Evolutionary conservation across 2,329 filamentous ascomycete species (phyloP).

Genomic region (Fusarium concolor): DNA sequence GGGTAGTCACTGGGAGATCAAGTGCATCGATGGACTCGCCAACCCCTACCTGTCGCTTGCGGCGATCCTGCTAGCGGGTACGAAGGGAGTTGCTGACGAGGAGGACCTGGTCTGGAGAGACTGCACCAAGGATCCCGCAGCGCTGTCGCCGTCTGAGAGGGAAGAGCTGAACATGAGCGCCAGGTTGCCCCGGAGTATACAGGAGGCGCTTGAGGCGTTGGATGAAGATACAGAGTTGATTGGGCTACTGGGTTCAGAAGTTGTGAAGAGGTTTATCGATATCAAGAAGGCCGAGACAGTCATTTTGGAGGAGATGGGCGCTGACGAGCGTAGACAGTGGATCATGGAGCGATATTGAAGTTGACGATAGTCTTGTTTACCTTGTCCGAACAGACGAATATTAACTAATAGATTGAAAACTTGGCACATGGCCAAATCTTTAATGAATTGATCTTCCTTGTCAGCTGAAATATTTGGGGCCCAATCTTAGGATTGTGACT

Average conservation of each 20-base stretch:
- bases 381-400: background rate
- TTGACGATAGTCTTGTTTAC: background rate
- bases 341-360: constrained; percentile 71
- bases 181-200: constrained; percentile 66
- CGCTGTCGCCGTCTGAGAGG: constrained; percentile 60
- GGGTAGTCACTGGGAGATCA: constrained; percentile 80
- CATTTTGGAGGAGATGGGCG: constrained; percentile 56
- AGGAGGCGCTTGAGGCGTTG: constrained; percentile 66
- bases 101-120: constrained; percentile 63
- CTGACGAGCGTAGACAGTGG: constrained; percentile 65
- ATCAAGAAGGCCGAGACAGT: constrained; percentile 70
- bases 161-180: constrained; percentile 63
- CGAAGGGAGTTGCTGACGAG: constrained; percentile 42
- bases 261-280: constrained; percentile 67
- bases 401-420: background rate
- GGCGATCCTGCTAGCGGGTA: constrained; percentile 49
- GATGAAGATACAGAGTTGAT: constrained; percentile 59
- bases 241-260: constrained; percentile 58
- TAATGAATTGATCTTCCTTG: background rate
- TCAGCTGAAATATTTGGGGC: constrained; percentile 10
- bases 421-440: background rate
- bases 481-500: background rate
- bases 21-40: constrained; percentile 80
- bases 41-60: constrained; percentile 76
- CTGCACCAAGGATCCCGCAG: constrained; percentile 65